These are phyloP conservation scores for Cladosporium sp. DNA, from an alignment of 2,329 filamentous ascomycete genomes.

Conservation along the genomic window DNA sequence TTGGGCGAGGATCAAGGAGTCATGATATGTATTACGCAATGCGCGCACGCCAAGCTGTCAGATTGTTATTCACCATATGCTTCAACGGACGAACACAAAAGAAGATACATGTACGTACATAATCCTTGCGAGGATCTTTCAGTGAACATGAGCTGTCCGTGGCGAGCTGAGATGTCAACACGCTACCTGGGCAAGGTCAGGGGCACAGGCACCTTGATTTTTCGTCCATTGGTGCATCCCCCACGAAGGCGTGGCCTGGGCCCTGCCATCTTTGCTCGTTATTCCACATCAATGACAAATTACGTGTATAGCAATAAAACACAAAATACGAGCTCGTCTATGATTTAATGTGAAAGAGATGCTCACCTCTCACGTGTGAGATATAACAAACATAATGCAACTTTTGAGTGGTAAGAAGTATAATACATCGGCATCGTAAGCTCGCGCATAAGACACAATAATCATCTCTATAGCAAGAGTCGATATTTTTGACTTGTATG, in stretches of 20 bases:
- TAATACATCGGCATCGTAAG: not conserved
- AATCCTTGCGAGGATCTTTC: not conserved
- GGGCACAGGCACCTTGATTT: not conserved
- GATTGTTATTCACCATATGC: no score
- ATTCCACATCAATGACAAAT: not conserved
- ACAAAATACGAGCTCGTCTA: not conserved
- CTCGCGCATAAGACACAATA: not conserved
- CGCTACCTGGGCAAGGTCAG: not conserved
- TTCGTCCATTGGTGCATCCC: not conserved
- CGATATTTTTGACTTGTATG: not conserved
- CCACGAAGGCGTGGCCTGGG: not conserved
- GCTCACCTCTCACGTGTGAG: not conserved
- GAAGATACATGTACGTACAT: no score
- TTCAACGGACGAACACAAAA: no score
- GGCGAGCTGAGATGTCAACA: not conserved
- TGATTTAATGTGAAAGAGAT: not conserved
- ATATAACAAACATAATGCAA: not conserved
- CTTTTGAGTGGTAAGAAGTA: not conserved
- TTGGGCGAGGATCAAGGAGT: not conserved
- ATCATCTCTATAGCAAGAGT: not conserved
- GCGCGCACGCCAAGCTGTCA: no score
- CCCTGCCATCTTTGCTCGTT: not conserved
- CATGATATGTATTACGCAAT: not conserved
- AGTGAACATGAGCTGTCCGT: no score
- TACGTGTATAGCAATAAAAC: not conserved